phyloP scores from a whole-genome alignment of 768 basidiomycete genomes.

The Postia placenta region DNA sequence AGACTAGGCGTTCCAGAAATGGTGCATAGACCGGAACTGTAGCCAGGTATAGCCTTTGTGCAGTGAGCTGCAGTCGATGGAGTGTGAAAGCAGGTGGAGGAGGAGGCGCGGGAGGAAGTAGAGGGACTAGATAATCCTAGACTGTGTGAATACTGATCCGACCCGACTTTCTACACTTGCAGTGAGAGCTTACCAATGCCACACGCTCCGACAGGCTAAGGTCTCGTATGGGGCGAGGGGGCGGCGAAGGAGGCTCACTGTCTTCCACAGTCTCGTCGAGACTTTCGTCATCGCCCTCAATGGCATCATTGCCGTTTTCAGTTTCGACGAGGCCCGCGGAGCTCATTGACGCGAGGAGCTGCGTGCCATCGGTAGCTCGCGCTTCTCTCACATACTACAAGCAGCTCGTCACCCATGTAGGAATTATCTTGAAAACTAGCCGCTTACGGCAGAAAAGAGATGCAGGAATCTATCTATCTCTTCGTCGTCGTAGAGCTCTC shows the following conservation, averaged over 20 bases:
- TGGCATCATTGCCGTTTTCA: conserved; percentile 1
- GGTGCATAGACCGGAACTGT: conserved; percentile 43
- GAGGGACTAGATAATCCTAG: conserved; percentile 39
- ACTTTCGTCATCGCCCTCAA: conserved; percentile 6
- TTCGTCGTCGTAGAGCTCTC: conserved; percentile 56
- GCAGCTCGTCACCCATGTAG: neutral
- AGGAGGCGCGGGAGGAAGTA: conserved; percentile 37
- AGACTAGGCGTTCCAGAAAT: conserved; percentile 31
- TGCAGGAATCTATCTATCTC: conserved; percentile 55
- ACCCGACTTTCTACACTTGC: neutral
- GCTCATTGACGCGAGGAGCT: neutral
- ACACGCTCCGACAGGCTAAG: conserved; percentile 14
- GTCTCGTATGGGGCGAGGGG: conserved; percentile 9
- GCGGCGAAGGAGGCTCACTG: conserved; percentile 22
- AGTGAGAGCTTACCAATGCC: conserved; percentile 4
- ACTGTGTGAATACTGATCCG: neutral
- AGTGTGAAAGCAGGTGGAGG: conserved; percentile 45
- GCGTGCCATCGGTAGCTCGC: conserved; percentile 19
- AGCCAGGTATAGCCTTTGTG: conserved; percentile 51
- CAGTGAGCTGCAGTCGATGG: conserved; percentile 43
- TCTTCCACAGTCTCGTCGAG: conserved; percentile 10
- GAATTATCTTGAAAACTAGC: neutral
- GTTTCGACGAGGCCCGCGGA: neutral
- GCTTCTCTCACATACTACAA: conserved; percentile 58
- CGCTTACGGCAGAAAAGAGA: conserved; percentile 54